phyloP scores from a whole-genome alignment of 2,329 filamentous ascomycete species.

The Amauroascus niger region DNA sequence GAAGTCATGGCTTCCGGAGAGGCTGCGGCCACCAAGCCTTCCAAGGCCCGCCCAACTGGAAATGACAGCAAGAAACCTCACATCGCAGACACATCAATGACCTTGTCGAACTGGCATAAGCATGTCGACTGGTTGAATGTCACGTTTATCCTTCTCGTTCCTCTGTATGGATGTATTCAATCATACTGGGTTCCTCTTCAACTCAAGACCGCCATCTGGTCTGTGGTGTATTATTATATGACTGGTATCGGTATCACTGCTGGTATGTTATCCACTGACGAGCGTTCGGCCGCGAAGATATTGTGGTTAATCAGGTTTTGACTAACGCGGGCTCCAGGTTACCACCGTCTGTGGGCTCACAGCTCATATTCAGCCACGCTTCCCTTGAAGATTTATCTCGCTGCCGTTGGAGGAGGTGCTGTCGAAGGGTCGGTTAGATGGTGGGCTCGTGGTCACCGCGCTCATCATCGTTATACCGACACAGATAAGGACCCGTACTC shows the following conservation, averaged over 20 bases:
- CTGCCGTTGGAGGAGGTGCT: conserved; percentile 69
- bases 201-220: conserved; percentile 61
- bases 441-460: conserved; percentile 80
- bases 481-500: conserved; percentile 89
- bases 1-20: conserved; percentile 8
- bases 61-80: conserved; percentile 29
- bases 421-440: conserved; percentile 79
- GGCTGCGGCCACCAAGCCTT: conserved; percentile 1
- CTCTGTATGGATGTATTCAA: conserved; percentile 60
- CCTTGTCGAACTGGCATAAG: conserved; percentile 74
- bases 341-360: conserved; percentile 80
- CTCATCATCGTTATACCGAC: conserved; percentile 85
- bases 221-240: conserved; percentile 72
- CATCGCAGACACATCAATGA: conserved; percentile 74
- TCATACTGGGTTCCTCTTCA: conserved; percentile 70
- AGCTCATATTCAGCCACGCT: conserved; percentile 68
- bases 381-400: conserved; percentile 72
- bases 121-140: conserved; percentile 93
- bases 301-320: neutral
- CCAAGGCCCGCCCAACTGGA: neutral
- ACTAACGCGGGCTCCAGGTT: conserved; percentile 42
- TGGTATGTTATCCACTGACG: conserved; percentile 41
- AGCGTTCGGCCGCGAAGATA: conserved; percentile 3
- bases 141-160: conserved; percentile 67
- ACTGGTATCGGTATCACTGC: conserved; percentile 71